These are phyloP conservation scores for Erodium texanum DNA, from an alignment of 441 rosid genomes.

Conservation along the genomic window DNA sequence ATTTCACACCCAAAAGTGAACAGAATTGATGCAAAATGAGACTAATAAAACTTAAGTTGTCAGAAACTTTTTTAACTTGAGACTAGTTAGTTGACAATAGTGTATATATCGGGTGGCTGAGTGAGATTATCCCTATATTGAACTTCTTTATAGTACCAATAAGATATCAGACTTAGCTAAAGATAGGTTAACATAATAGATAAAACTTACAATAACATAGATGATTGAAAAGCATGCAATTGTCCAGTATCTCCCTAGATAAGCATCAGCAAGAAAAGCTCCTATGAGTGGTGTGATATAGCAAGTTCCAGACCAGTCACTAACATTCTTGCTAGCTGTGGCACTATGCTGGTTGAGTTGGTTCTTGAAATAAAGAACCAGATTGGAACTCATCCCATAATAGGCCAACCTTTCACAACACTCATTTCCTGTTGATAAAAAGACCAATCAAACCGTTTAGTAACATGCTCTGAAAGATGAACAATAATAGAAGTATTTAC, in stretches of 20 bases:
- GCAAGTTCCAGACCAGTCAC: constrained; percentile 92
- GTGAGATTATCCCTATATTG: too few species aligned
- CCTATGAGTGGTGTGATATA: constrained; percentile 78
- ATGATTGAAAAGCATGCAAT: constrained; percentile 64
- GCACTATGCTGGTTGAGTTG: constrained; percentile 67
- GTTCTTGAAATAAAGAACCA: constrained; percentile 64
- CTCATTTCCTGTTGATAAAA: constrained; percentile 49
- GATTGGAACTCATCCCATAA: constrained; percentile 93
- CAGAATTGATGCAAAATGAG: too few species aligned
- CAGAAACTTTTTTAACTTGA: too few species aligned
- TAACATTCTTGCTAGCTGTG: constrained; percentile 64
- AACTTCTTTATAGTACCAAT: too few species aligned
- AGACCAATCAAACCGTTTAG: background rate
- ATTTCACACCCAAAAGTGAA: too few species aligned
- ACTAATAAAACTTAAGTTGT: too few species aligned
- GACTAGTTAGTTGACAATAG: too few species aligned
- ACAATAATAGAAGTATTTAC: constrained; percentile 25
- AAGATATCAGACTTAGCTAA: too few species aligned
- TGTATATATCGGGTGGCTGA: too few species aligned
- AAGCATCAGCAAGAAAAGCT: constrained; percentile 91
- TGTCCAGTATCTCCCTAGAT: constrained; percentile 82
- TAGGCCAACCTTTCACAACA: constrained; percentile 93
- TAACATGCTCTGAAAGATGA: background rate
- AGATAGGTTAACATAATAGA: too few species aligned
- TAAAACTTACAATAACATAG: constrained; percentile 60